Evolutionary conservation across 2,329 filamentous ascomycete genomes (phyloP).

Genomic region (Aureobasidium sp.): DNA sequence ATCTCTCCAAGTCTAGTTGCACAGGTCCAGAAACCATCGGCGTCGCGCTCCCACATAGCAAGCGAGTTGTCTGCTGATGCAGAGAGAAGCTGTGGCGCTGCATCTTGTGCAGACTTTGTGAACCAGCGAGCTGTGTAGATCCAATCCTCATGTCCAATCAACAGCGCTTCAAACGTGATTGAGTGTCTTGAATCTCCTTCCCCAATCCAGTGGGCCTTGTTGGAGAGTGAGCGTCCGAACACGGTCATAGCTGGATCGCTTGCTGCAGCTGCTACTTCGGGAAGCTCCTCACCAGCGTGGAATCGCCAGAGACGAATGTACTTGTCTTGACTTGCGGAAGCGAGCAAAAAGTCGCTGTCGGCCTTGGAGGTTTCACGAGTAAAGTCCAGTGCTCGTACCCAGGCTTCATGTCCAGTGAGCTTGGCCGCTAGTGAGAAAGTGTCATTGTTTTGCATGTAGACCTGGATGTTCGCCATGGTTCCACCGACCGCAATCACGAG

Average conservation of each 20-base stretch:
- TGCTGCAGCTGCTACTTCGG: constrained; percentile 48
- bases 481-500: constrained; percentile 70
- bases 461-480: constrained; percentile 72
- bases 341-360: constrained; percentile 66
- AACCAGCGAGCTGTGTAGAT: constrained; percentile 85
- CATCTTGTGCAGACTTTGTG: constrained; percentile 35
- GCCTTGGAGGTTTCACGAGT: constrained; percentile 51
- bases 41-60: constrained; percentile 84
- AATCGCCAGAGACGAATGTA: constrained; percentile 92
- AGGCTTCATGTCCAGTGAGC: constrained; percentile 84
- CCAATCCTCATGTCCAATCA: constrained; percentile 97
- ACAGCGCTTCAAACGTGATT: constrained; percentile 84
- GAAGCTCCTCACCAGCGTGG: constrained; percentile 60
- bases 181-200: constrained; percentile 59
- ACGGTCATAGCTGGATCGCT: constrained; percentile 52
- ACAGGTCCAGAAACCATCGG: constrained; percentile 81
- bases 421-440: constrained; percentile 68
- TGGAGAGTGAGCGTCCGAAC: constrained; percentile 69
- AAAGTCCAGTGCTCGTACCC: constrained; percentile 83
- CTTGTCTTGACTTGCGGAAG: constrained; percentile 94
- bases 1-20: constrained; percentile 83
- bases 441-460: constrained; percentile 57
- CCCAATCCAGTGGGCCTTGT: constrained; percentile 77
- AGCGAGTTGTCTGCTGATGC: constrained; percentile 94
- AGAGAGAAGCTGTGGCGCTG: constrained; percentile 55